These are phyloP conservation scores for Calonectria hongkongensis DNA, from an alignment of 2,329 filamentous ascomycete genomes.

Conservation along the genomic window DNA sequence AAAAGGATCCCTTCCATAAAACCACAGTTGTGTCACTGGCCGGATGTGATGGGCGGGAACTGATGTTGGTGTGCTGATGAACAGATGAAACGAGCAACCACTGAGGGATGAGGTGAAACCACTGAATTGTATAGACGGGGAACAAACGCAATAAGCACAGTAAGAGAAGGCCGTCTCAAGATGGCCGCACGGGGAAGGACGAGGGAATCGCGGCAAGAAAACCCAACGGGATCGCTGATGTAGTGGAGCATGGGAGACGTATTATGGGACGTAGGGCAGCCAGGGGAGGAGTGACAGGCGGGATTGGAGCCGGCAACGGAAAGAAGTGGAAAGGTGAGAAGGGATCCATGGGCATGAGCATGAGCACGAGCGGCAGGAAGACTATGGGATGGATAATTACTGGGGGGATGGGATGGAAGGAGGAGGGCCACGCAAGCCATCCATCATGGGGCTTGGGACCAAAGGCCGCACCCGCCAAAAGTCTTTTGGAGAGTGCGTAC, in stretches of 20 bases:
- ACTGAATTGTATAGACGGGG: slow-evolving; percentile 24
- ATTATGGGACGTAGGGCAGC: slow-evolving; percentile 29
- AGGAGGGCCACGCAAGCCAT: slow-evolving; percentile 42
- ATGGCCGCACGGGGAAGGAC: slow-evolving; percentile 41
- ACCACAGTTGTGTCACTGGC: slow-evolving; percentile 23
- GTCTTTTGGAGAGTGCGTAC: slow-evolving; percentile 28
- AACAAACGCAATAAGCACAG: slow-evolving; percentile 39
- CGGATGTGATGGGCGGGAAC: not conserved
- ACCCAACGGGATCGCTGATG: slow-evolving; percentile 43
- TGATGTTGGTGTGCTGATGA: slow-evolving; percentile 22
- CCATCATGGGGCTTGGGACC: slow-evolving; percentile 33
- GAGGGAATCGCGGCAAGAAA: slow-evolving; percentile 42
- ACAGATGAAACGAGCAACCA: slow-evolving; percentile 21
- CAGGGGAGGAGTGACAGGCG: slow-evolving; percentile 30
- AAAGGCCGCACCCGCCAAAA: slow-evolving; percentile 35
- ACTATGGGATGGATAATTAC: slow-evolving; percentile 26
- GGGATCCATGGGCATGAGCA: slow-evolving; percentile 16
- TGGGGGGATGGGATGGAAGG: slow-evolving; percentile 17
- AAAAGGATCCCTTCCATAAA: slow-evolving; percentile 34
- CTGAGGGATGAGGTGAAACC: not conserved
- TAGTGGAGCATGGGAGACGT: slow-evolving; percentile 50
- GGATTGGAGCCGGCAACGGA: slow-evolving; percentile 29
- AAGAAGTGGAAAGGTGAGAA: slow-evolving; percentile 15
- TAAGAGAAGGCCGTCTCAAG: slow-evolving; percentile 48
- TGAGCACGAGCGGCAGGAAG: slow-evolving; percentile 28